These are phyloP conservation scores for Termitomyces sp. DNA, from an alignment of 768 basidiomycete genomes.

Conservation along the genomic window DNA sequence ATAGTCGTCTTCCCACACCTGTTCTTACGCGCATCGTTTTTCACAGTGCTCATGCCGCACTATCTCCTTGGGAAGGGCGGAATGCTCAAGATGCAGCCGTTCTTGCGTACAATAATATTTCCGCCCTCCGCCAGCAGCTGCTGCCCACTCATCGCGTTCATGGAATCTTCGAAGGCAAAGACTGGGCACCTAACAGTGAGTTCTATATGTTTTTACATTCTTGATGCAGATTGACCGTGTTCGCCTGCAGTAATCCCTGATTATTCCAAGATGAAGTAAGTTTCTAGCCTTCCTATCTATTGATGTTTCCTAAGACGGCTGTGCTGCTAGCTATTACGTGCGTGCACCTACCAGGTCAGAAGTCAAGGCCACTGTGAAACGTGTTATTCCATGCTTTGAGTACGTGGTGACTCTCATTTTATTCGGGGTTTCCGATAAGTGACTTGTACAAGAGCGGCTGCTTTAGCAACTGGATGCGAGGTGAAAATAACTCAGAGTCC, in stretches of 20 bases:
- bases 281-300: background rate
- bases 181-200: slow-evolving; percentile 72
- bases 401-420: background rate
- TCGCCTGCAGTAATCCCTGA: slow-evolving; percentile 68
- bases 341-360: slow-evolving; percentile 67
- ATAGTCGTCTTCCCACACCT: too few species aligned
- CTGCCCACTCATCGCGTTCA: slow-evolving; percentile 74
- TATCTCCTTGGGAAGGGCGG: slow-evolving; percentile 80
- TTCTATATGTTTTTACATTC: slow-evolving; percentile 1
- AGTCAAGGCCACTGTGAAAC: slow-evolving; percentile 47
- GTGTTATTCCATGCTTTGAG: slow-evolving; percentile 58
- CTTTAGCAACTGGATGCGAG: slow-evolving; percentile 17
- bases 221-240: background rate
- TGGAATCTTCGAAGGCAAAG: slow-evolving; percentile 68
- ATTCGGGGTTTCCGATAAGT: background rate
- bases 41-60: slow-evolving; percentile 65
- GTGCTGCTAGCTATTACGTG: slow-evolving; percentile 51
- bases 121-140: slow-evolving; percentile 77
- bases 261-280: slow-evolving; percentile 66
- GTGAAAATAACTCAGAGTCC: slow-evolving; percentile 10
- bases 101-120: slow-evolving; percentile 74
- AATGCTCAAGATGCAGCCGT: slow-evolving; percentile 86
- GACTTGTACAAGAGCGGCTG: slow-evolving; percentile 14
- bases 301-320: background rate
- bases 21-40: too few species aligned